Base-by-base conservation (phyloP, 768 basidiomycete species). In the Pulveroboletus sp. region DNA sequence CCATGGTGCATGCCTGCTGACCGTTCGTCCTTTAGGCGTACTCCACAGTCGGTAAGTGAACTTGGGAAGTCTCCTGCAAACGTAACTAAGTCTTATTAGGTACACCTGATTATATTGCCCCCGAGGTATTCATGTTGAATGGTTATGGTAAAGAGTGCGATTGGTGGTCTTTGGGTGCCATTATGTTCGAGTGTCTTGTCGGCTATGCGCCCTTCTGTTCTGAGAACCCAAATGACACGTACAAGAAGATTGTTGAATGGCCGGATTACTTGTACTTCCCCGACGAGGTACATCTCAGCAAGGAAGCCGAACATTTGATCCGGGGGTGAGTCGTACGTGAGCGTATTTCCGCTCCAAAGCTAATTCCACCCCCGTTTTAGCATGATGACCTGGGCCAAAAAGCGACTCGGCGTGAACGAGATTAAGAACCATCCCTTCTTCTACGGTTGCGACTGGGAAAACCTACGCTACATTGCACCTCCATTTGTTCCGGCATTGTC, bases 161-260 rank as follows among this genome's bases (percentile, higher is more conserved):
- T 70, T 99, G 95, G 95, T 99, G 95, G 95, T 97, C 95, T 31
- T 73, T 99, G 47, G 95, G 95, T 12, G 94, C 95, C 6, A 98
- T 99, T 68, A 96, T 94, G 84, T 99, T 94, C 65, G 95, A 99
- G 70, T 98, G 95, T 70, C 76, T 99, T 30, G 93, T 97, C 55
- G 95, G 95, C 53, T 98, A 94, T 66, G 93, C 95, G 14, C 95
- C 94, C 6, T 97, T 97, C 79, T 99, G 95, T 71, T 84, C 93
- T 5, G 93, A 97, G 64, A 93, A 92, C 62, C 94, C 95, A 14
- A 89, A 88, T 57, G 95, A 99, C 65, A 97, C 94, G 16, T 99
- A 99, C 75, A 87, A 93, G 65, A 98, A 98, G 74, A 98, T 99
- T 62, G 86, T 97, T 53, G 89, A 95, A 50, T 99, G 95, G 95